Conservation (phyloP, 768 basidiomycete species). For the Lentinula edodes region DNA sequence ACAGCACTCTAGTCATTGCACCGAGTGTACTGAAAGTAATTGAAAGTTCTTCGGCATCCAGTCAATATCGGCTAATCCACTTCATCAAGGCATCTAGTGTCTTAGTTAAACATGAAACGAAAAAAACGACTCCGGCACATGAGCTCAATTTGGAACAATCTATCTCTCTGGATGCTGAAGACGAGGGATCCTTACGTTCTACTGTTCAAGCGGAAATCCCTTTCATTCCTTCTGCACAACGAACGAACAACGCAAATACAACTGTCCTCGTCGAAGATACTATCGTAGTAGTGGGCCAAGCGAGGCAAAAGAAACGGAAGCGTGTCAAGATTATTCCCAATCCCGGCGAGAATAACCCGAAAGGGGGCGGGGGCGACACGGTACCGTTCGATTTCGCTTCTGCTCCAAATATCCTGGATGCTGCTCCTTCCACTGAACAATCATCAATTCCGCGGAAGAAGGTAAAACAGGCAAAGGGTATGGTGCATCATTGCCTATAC, state of each 20-base stretch:
- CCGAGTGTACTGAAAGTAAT: constrained; percentile 24
- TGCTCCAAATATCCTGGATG: constrained; percentile 70
- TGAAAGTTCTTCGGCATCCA: background rate
- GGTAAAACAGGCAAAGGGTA: constrained; percentile 36
- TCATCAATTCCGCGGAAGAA: constrained; percentile 35
- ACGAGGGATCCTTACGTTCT: background rate
- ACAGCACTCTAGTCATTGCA: constrained; percentile 55
- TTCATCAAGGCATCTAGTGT: background rate
- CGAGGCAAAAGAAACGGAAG: constrained; percentile 44
- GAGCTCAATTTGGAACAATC: background rate
- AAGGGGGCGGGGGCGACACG: constrained; percentile 18
- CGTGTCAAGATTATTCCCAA: constrained; percentile 12
- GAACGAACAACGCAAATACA: constrained; percentile 24
- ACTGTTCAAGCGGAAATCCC: constrained; percentile 63
- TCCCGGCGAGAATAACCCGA: constrained; percentile 9
- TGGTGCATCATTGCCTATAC: background rate
- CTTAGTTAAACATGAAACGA: background rate
- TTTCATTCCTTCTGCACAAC: constrained; percentile 65
- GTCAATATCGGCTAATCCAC: background rate
- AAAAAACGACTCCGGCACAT: background rate
- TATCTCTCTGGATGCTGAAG: constrained; percentile 10
- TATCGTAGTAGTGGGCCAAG: constrained; percentile 69
- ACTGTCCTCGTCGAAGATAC: constrained; percentile 44
- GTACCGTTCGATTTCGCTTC: constrained; percentile 65
- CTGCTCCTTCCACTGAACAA: constrained; percentile 36